Percentiles rank a stretch among this genome's conserved stretches.
Conservation (phyloP, 768 basidiomycete genomes). For the Macrolepiota dolichaula region DNA sequence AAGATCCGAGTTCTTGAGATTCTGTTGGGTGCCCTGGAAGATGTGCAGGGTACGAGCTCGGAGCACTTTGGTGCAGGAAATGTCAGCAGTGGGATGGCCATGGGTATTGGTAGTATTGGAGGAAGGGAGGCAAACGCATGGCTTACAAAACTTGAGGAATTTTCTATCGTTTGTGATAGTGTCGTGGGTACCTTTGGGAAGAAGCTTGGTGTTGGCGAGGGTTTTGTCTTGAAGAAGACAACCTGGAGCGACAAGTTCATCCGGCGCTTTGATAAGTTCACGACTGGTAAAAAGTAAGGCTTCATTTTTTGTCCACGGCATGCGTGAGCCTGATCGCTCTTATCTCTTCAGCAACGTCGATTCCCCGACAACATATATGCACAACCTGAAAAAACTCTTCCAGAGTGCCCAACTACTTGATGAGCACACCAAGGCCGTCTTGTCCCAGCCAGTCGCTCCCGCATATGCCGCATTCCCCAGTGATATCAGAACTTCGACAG, state of each 20-base stretch:
- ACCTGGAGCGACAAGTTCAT: constrained; percentile 75
- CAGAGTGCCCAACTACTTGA: constrained; percentile 76
- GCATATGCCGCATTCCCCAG: constrained; percentile 69
- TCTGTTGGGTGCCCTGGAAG: constrained; percentile 74
- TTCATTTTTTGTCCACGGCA: neutral
- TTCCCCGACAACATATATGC: constrained; percentile 82
- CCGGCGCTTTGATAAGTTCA: constrained; percentile 77
- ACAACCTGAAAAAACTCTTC: constrained; percentile 73
- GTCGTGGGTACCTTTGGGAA: constrained; percentile 81
- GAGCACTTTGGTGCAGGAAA: constrained; percentile 79
- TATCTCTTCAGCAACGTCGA: constrained; percentile 57
- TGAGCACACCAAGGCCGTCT: constrained; percentile 77
- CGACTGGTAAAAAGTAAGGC: constrained; percentile 84
- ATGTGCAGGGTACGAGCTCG: constrained; percentile 66
- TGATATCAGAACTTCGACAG: constrained; percentile 61
- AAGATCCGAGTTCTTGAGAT: constrained; percentile 85
- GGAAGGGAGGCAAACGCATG: constrained; percentile 78
- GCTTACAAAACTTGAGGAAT: constrained; percentile 77
- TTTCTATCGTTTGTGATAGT: constrained; percentile 73
- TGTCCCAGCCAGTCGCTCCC: constrained; percentile 62
- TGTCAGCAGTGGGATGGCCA: constrained; percentile 67
- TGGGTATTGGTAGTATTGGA: constrained; percentile 75
- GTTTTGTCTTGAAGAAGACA: constrained; percentile 79
- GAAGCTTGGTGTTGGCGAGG: constrained; percentile 87
- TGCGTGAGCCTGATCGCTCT: constrained; percentile 16